phyloP scores from a whole-genome alignment of 306 rosid species.

The Phaseolus lunatus region DNA sequence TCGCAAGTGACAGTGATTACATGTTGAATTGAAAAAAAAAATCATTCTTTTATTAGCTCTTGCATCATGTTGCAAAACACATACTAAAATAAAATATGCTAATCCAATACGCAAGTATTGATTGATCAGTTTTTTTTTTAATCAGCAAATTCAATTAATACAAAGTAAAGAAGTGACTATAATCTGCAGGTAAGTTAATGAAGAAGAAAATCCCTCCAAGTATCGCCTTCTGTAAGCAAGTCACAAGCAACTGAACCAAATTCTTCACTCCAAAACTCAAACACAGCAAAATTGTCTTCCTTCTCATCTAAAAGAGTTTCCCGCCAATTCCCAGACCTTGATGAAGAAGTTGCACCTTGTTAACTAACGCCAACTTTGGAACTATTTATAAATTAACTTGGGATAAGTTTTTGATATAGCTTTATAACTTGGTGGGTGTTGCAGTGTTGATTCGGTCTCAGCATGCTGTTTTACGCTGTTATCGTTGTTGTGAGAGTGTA shows the following conservation, averaged over 20 bases:
- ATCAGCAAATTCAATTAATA: too few species aligned
- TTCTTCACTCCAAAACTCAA: neutral
- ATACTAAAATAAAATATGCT: too few species aligned
- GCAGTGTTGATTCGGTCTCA: neutral
- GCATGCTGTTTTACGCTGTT: too few species aligned
- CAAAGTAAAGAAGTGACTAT: neutral
- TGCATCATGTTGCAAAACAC: too few species aligned
- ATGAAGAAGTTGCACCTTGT: constrained; percentile 1
- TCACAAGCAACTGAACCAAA: neutral
- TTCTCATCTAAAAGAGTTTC: constrained; percentile 6
- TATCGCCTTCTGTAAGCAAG: neutral
- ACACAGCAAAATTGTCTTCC: neutral
- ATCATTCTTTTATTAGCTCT: too few species aligned
- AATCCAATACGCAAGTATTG: too few species aligned
- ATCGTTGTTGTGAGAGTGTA: too few species aligned
- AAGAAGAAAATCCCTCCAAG: neutral
- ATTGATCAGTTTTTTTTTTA: too few species aligned
- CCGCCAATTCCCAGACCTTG: constrained; percentile 10
- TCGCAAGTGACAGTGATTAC: too few species aligned
- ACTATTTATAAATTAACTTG: neutral
- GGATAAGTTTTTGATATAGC: constrained; percentile 7
- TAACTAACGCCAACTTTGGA: neutral
- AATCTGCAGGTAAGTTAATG: too few species aligned
- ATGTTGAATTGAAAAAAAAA: too few species aligned
- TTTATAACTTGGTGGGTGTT: constrained; percentile 10